Percentiles rank a stretch among this genome's conserved stretches.
These are phyloP conservation scores for Solanum corneliomulleri DNA, from an alignment of 257 asterid genomes.

Conservation along the genomic window DNA sequence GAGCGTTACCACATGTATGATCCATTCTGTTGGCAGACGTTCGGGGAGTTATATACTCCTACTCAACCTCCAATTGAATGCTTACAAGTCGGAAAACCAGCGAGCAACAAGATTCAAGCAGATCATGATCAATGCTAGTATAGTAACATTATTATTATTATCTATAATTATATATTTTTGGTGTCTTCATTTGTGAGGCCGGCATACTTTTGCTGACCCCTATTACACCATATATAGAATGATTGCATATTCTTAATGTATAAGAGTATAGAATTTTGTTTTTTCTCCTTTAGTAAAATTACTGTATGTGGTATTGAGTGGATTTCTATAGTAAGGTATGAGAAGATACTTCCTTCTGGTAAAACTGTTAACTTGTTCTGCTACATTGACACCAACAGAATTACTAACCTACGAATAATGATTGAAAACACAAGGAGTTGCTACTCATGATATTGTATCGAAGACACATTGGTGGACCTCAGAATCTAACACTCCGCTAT, in stretches of 20 bases:
- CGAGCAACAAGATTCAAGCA: conserved; percentile 45
- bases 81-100: conserved; percentile 55
- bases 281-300: conserved; percentile 6
- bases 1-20: conserved; percentile 70
- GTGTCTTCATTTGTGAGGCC: conserved; percentile 60
- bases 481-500: background rate
- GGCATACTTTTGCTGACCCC: conserved; percentile 59
- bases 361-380: background rate
- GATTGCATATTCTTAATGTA: conserved; percentile 19
- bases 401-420: background rate
- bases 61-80: conserved; percentile 71
- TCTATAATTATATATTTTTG: conserved; percentile 2
- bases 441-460: too few species aligned
- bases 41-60: conserved; percentile 67
- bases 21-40: conserved; percentile 85
- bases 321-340: background rate
- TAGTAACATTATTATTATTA: background rate
- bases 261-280: conserved; percentile 16
- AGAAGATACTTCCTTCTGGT: background rate
- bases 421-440: background rate
- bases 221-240: conserved; percentile 24
- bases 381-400: background rate
- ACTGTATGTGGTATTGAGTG: background rate
- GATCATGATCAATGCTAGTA: conserved; percentile 57
- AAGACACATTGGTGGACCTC: background rate